These are phyloP conservation scores for Termitomyces titanicus DNA, from an alignment of 768 basidiomycete genomes.

Conservation along the genomic window DNA sequence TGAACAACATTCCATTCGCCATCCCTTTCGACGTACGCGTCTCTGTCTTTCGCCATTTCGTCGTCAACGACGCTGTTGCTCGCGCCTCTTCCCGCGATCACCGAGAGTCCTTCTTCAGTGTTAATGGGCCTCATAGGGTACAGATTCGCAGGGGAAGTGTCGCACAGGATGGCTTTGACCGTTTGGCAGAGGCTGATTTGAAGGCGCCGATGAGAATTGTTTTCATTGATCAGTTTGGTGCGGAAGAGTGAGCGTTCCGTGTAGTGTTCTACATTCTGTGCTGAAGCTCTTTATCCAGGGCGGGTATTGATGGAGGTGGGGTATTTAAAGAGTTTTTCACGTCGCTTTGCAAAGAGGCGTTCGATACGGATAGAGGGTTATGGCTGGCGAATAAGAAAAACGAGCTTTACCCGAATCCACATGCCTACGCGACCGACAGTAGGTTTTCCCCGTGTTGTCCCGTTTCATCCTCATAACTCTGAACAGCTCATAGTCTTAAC, in stretches of 20 bases:
- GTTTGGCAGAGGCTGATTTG: constrained; percentile 71
- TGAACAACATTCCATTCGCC: constrained; percentile 95
- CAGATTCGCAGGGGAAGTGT: constrained; percentile 72
- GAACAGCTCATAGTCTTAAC: constrained; percentile 70
- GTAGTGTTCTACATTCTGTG: neutral
- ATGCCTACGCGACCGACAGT: constrained; percentile 88
- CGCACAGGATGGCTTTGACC: constrained; percentile 89
- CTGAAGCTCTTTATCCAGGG: constrained; percentile 34
- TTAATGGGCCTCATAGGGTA: constrained; percentile 30
- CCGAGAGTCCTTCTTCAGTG: neutral
- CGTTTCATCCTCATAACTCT: neutral
- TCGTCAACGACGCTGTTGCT: constrained; percentile 54
- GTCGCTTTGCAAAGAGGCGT: constrained; percentile 87
- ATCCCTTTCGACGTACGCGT: constrained; percentile 93
- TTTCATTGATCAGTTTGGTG: constrained; percentile 90
- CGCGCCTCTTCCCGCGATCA: neutral
- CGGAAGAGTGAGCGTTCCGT: constrained; percentile 63
- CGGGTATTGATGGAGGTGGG: constrained; percentile 94
- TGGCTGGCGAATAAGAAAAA: constrained; percentile 92
- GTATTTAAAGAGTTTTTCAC: constrained; percentile 99
- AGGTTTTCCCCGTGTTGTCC: constrained; percentile 22
- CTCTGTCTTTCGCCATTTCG: constrained; percentile 82
- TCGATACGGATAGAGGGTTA: constrained; percentile 90
- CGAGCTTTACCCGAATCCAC: constrained; percentile 93
- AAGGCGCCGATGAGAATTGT: constrained; percentile 83